Evolutionary conservation across 2,329 filamentous ascomycete species (phyloP), one percentile per base, ranked within the genome.

Genomic region (Exophiala aquamarina): DNA sequence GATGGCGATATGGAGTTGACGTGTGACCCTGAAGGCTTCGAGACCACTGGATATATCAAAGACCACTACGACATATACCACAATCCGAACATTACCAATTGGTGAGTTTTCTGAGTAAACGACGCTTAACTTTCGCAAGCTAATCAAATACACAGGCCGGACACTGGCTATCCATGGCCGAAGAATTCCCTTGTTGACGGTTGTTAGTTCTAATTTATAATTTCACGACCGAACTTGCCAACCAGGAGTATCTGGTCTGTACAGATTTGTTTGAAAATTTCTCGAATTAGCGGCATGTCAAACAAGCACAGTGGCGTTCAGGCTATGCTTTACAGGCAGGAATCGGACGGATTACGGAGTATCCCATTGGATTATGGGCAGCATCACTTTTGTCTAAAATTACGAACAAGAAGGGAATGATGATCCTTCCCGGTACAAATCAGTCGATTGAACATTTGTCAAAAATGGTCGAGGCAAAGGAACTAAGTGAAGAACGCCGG

Each of bases 21-120:
- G 13, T 88, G 84, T 63, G 84, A 88, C 66, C 84, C 84, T 2
- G 70, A 72, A 0, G 83, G 78, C 0, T 87, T 82, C 60, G 76
- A 78, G 45, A 88, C 84, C 1, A 87, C 84, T 0, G 61, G 74
- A 2, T 88, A 88, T 63, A 88, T 88, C 61, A 69, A 69, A 39
- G 67, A 75, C 1, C 84, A 88, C 59, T 72, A 74, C 2, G 71
- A 76, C 46, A 75, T 81, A 2, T 88, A 87, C 59, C 67, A 69
- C 44, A 85, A 86, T 60, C 69, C 73, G 20, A 87, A 88, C 59
- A 59, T 81, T 50, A 87, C 84, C 7, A 66, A 67, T 44, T 86
- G 83, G 82, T 82, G 74, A 59, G 73, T 63, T 13, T 43, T 64
- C 60, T 11, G 17, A 37, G 13, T 4, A 36, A 18, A 18, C 53